Percentiles rank a stretch among this genome's conserved stretches.
Conservation (phyloP, 2,329 filamentous ascomycete genomes). For the Pyrenophora teres region DNA sequence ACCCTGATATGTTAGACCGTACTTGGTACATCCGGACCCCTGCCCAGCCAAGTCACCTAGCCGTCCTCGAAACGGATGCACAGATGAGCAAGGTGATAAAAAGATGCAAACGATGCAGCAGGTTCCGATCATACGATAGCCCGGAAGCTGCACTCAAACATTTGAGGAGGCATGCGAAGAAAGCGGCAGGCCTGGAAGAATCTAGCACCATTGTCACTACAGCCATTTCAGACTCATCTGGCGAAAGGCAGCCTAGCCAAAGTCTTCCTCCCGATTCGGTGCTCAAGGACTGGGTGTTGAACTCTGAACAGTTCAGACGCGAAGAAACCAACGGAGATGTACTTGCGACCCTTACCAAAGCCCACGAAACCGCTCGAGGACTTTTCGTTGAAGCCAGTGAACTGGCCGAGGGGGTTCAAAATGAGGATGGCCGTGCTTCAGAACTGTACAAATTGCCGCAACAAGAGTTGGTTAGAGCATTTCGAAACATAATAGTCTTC, state of each 20-base stretch:
- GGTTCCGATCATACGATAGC: slow-evolving; percentile 9
- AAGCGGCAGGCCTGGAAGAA: neutral
- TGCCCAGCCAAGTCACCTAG: slow-evolving; percentile 1
- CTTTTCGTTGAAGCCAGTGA: slow-evolving; percentile 24
- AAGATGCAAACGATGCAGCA: slow-evolving; percentile 26
- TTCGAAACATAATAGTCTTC: slow-evolving; percentile 30
- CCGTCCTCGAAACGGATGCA: slow-evolving; percentile 15
- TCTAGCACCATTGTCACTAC: too few relatives aligned
- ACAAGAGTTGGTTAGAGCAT: slow-evolving; percentile 24
- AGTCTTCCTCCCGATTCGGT: neutral
- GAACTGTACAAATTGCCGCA: slow-evolving; percentile 32
- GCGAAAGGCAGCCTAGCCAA: neutral
- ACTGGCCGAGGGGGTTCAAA: slow-evolving; percentile 34
- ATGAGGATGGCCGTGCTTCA: slow-evolving; percentile 32
- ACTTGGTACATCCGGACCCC: slow-evolving; percentile 28
- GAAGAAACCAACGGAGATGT: slow-evolving; percentile 27
- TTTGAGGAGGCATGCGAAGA: slow-evolving; percentile 23
- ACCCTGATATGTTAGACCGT: slow-evolving; percentile 5
- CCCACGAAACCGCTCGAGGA: slow-evolving; percentile 10
- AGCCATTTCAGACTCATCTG: neutral
- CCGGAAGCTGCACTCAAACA: slow-evolving; percentile 29
- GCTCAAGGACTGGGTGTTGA: slow-evolving; percentile 30
- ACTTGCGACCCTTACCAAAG: slow-evolving; percentile 22
- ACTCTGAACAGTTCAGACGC: slow-evolving; percentile 20
- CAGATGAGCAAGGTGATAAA: slow-evolving; percentile 17